Evolutionary conservation across 306 rosid species (phyloP).

Genomic region (Alnus glutinosa): DNA sequence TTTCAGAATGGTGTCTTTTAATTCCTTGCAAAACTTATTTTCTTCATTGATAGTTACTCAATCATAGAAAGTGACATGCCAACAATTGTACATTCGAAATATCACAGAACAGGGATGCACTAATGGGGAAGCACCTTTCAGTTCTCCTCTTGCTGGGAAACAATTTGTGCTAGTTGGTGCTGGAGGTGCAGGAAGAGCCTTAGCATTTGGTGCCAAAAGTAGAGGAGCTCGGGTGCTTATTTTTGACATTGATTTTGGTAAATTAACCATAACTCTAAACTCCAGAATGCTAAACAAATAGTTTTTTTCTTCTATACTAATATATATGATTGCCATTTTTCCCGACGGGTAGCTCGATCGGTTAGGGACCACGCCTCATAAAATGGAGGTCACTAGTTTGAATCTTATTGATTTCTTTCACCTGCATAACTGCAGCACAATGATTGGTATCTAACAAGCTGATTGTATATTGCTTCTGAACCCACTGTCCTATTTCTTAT

Average conservation of each 20-base stretch:
- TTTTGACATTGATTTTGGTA: slow-evolving; percentile 55
- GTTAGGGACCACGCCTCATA: too few species aligned
- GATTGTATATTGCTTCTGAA: background rate
- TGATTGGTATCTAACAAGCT: background rate
- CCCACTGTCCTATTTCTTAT: slow-evolving; percentile 8
- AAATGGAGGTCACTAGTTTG: too few species aligned
- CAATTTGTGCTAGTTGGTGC: slow-evolving; percentile 52
- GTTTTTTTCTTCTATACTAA: background rate
- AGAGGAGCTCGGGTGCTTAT: slow-evolving; percentile 46
- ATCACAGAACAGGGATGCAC: slow-evolving; percentile 34
- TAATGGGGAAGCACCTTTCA: slow-evolving; percentile 31
- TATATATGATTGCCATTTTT: background rate
- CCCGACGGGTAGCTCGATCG: background rate
- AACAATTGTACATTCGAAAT: slow-evolving; percentile 7
- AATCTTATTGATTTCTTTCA: too few species aligned
- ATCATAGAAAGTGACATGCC: background rate
- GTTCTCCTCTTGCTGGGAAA: slow-evolving; percentile 39
- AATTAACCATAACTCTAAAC: background rate
- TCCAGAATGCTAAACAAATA: background rate
- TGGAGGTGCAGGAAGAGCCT: slow-evolving; percentile 59
- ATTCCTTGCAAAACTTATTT: slow-evolving; percentile 1
- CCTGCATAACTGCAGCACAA: background rate
- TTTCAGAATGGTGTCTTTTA: slow-evolving; percentile 7
- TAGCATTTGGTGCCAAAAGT: slow-evolving; percentile 49
- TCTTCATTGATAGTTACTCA: background rate